Conservation (phyloP, 305 asterid species). For the Coffea humblotiana region DNA sequence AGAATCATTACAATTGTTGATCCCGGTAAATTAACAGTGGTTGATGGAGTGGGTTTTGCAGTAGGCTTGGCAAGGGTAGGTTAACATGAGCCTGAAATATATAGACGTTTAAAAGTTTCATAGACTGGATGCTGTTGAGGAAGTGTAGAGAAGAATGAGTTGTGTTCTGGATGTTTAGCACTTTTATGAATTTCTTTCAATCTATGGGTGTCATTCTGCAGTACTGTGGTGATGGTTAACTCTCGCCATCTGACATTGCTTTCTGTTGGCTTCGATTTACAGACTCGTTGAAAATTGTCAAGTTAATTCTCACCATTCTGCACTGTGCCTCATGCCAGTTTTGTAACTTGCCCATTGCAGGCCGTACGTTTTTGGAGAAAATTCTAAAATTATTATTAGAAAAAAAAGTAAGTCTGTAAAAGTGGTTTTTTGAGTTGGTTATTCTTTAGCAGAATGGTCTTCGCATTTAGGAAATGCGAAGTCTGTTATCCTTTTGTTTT, state of each 20-base stretch:
- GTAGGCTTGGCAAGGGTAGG: slow-evolving; percentile 86
- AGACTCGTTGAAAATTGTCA: slow-evolving; percentile 80
- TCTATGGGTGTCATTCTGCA: neutral
- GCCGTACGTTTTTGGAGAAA: too few species aligned
- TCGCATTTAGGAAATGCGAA: too few species aligned
- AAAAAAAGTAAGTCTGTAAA: too few species aligned
- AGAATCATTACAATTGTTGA: slow-evolving; percentile 95
- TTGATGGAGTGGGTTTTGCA: slow-evolving; percentile 91
- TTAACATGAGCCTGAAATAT: neutral
- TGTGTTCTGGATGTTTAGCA: neutral
- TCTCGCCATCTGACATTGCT: neutral
- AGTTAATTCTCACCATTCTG: slow-evolving; percentile 39
- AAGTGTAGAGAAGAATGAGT: neutral
- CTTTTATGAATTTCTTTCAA: neutral
- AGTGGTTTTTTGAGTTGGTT: too few species aligned
- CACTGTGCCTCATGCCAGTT: too few species aligned
- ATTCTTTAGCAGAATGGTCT: too few species aligned
- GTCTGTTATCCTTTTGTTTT: too few species aligned
- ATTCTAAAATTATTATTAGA: too few species aligned
- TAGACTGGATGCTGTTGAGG: neutral
- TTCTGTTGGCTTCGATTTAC: slow-evolving; percentile 20
- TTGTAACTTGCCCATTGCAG: too few species aligned
- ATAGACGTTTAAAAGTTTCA: neutral
- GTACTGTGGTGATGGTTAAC: neutral
- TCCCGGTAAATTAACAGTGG: slow-evolving; percentile 77